Conservation (phyloP, 768 basidiomycete genomes). For the Pluteus cervinus region DNA sequence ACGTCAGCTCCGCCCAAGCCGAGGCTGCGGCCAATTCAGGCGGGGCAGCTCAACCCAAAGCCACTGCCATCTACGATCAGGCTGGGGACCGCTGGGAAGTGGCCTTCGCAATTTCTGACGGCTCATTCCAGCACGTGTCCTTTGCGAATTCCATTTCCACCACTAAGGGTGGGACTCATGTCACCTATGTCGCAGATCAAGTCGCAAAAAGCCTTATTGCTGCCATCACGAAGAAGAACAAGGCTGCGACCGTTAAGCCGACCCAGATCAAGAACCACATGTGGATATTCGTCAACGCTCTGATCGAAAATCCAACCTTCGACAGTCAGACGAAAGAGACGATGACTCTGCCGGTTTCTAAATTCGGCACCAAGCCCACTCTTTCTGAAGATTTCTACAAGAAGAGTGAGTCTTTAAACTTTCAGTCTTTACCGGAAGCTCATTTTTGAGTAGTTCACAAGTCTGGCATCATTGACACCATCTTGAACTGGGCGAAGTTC, state of each 20-base stretch:
- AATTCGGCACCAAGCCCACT: slow-evolving; percentile 85
- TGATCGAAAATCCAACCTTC: slow-evolving; percentile 97
- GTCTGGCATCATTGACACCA: slow-evolving; percentile 84
- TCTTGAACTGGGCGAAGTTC: slow-evolving; percentile 94
- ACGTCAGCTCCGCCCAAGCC: slow-evolving; percentile 71
- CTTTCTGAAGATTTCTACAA: slow-evolving; percentile 94
- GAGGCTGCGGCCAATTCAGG: slow-evolving; percentile 65
- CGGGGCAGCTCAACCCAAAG: slow-evolving; percentile 75
- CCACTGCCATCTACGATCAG: slow-evolving; percentile 76
- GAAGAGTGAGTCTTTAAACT: slow-evolving; percentile 57
- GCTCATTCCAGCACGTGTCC: slow-evolving; percentile 88
- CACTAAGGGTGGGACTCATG: slow-evolving; percentile 94
- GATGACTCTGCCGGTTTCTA: slow-evolving; percentile 77
- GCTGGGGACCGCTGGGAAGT: slow-evolving; percentile 87
- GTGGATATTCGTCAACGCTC: slow-evolving; percentile 95
- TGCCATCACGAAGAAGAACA: slow-evolving; percentile 94
- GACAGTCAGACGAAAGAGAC: slow-evolving; percentile 99
- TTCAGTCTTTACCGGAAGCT: slow-evolving; percentile 3
- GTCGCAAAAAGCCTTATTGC: slow-evolving; percentile 80
- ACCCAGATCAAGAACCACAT: slow-evolving; percentile 96
- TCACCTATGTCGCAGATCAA: slow-evolving; percentile 78
- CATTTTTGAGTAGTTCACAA: slow-evolving; percentile 57
- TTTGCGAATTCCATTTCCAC: slow-evolving; percentile 98
- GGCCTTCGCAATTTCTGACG: slow-evolving; percentile 91
- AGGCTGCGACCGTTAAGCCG: slow-evolving; percentile 89